Evolutionary conservation across 192 early-diverging fungal genomes (phyloP).

Genomic region (Allomyces macrogynus): DNA sequence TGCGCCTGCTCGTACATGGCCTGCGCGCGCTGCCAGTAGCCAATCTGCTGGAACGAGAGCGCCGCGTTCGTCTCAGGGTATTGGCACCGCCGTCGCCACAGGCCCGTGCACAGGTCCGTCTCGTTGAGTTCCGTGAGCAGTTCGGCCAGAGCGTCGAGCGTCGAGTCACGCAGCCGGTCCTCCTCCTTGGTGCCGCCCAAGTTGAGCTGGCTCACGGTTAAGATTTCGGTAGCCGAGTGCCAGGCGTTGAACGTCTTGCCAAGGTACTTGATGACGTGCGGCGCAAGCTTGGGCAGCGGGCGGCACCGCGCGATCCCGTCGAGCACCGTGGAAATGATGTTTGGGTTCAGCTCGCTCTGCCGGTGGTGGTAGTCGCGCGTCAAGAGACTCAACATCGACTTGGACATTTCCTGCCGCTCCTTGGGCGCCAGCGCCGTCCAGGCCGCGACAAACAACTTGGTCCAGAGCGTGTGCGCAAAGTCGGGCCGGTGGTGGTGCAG

Average conservation of each 20-base stretch:
- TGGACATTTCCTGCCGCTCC: slow-evolving; percentile 70
- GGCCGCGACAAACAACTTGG: slow-evolving; percentile 55
- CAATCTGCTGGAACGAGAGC: slow-evolving; percentile 81
- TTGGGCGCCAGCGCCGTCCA: slow-evolving; percentile 52
- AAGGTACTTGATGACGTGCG: slow-evolving; percentile 80
- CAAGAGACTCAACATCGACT: slow-evolving; percentile 60
- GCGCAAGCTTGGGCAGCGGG: slow-evolving; percentile 59
- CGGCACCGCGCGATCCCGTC: slow-evolving; percentile 61
- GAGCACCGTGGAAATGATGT: slow-evolving; percentile 81
- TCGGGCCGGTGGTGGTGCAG: slow-evolving; percentile 43
- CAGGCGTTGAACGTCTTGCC: slow-evolving; percentile 84
- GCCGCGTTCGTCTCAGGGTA: slow-evolving; percentile 91
- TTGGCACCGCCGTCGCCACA: slow-evolving; percentile 72
- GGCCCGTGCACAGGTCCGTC: slow-evolving; percentile 76
- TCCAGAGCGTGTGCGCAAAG: slow-evolving; percentile 62
- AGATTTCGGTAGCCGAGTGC: slow-evolving; percentile 66
- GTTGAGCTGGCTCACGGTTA: slow-evolving; percentile 44
- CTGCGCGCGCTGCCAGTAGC: slow-evolving; percentile 84
- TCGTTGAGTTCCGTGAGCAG: slow-evolving; percentile 70
- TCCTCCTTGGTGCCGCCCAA: slow-evolving; percentile 46
- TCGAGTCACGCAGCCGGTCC: slow-evolving; percentile 67
- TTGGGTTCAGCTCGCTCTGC: slow-evolving; percentile 64
- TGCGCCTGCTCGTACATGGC: slow-evolving; percentile 80
- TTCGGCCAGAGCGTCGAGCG: slow-evolving; percentile 73
- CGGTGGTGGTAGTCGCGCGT: slow-evolving; percentile 75